Evolutionary conservation across 2,329 filamentous ascomycete species (phyloP), one percentile per base, ranked within the genome.

Genomic region (Diaporthe sp.): DNA sequence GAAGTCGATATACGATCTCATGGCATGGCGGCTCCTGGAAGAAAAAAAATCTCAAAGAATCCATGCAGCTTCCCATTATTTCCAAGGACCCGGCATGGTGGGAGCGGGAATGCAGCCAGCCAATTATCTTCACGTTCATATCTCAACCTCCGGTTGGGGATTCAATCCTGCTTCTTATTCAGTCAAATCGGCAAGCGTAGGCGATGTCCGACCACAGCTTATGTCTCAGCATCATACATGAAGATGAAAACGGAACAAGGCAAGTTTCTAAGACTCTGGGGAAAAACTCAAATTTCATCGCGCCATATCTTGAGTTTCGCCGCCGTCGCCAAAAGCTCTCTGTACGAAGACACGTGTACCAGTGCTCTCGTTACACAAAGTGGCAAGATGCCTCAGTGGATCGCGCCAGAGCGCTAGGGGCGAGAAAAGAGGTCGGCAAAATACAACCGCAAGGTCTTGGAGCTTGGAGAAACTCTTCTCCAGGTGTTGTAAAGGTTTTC

Each of bases 401-500:
- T 1, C 39, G 25, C 65, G 12, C 37, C 22, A 28, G 10, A 25
- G 65, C 15, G 19, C 31, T 68, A 53, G 44, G 22, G 22, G 31
- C 22, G n/a, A 34, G 34, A n/a, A 39, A 13, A n/a, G 12, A 37
- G 25, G 4, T 28, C n/a, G 1, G 31, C 34, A 17, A 34, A 4
- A 39, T 31, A 53, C 22, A 8, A 25, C 2, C 10, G 15, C 22
- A 53, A 12, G 39, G 22, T 7, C 25, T 10, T 37, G 42, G 8
- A 5, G 28, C 2, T 12, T 19, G 2, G 3, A 13, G 3, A 12
- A 34, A 34, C 31, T 19, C 2, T 0, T 15, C 0, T 34, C 9
- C 42, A 49, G 42, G 17, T 4, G 3, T 22, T 1, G 25, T 4
- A 17, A 31, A 1, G 15, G 12, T 39, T 37, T 51, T 4, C 28